A percentile compares a stretch with the other conserved stretches of the same genome.
Evolutionary conservation across 2,329 filamentous ascomycete species (phyloP).

Genomic region (Xylaria sp.): DNA sequence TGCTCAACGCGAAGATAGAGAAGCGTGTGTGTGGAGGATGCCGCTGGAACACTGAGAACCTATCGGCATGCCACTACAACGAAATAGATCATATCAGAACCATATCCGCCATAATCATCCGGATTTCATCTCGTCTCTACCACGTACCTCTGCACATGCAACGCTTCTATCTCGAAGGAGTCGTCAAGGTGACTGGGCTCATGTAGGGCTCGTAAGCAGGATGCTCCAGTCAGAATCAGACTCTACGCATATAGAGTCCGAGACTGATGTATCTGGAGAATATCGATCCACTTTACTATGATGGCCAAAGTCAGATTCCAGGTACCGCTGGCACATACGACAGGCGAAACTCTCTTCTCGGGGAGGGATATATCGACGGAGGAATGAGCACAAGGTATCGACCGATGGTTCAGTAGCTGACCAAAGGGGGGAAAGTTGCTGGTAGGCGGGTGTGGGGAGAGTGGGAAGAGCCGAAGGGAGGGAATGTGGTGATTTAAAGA

Average conservation of each 20-base stretch:
- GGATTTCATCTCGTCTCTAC: constrained; percentile 4
- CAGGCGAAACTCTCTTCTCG: constrained; percentile 41
- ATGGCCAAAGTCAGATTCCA: constrained; percentile 51
- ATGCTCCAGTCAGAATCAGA: constrained; percentile 51
- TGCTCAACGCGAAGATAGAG: constrained; percentile 55
- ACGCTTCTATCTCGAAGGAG: constrained; percentile 46
- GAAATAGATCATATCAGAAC: constrained; percentile 45
- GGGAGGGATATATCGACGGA: constrained; percentile 42
- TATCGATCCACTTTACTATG: constrained; percentile 47
- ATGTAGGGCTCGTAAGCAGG: constrained; percentile 48
- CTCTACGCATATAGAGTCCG: constrained; percentile 46
- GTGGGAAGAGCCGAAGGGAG: constrained; percentile 40
- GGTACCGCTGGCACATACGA: constrained; percentile 46
- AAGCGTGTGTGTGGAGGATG: constrained; percentile 56
- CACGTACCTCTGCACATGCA: constrained; percentile 51
- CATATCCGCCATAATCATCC: constrained; percentile 5
- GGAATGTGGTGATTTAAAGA: constrained; percentile 44
- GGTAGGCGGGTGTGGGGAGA: constrained; percentile 22
- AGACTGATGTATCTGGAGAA: constrained; percentile 48
- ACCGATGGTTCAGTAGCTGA: constrained; percentile 27
- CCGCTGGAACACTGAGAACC: constrained; percentile 50
- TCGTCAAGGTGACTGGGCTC: constrained; percentile 46
- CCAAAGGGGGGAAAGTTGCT: constrained; percentile 32
- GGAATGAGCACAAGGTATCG: constrained; percentile 44
- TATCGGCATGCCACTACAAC: constrained; percentile 57